Evolutionary conservation across 1,284 basidiomycete genomes (phyloP).

Genomic region (Porodaedalea pini): DNA sequence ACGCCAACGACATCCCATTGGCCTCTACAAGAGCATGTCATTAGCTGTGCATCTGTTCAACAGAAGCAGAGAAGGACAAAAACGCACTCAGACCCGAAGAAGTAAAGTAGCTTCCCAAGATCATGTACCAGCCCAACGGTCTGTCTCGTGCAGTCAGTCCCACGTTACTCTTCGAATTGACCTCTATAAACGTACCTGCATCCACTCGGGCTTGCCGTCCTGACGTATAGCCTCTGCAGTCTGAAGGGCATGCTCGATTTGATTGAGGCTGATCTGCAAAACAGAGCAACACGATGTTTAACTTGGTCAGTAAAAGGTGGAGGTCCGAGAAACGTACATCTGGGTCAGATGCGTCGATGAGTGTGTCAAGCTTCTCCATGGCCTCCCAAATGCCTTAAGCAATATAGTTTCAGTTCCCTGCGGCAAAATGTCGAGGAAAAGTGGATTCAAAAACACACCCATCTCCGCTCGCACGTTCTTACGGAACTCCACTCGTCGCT

Average conservation of each 20-base stretch:
- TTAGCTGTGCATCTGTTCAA: constrained; percentile 27
- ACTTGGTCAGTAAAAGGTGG: constrained; percentile 12
- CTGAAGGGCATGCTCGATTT: constrained; percentile 88
- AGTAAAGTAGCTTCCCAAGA: constrained; percentile 77
- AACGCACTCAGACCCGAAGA: constrained; percentile 64
- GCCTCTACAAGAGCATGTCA: constrained; percentile 35
- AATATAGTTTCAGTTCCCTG: background rate
- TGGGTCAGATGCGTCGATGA: constrained; percentile 86
- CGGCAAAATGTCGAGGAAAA: constrained; percentile 2
- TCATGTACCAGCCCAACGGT: constrained; percentile 86
- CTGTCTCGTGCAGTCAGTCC: constrained; percentile 23
- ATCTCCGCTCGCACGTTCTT: constrained; percentile 62
- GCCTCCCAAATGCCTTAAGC: constrained; percentile 73
- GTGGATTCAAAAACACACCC: constrained; percentile 33
- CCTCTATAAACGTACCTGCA: constrained; percentile 52
- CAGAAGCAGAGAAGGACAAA: constrained; percentile 28
- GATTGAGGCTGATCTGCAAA: constrained; percentile 65
- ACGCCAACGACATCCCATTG: constrained; percentile 92
- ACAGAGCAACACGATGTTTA: background rate
- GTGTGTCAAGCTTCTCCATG: constrained; percentile 84
- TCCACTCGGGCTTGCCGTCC: constrained; percentile 87
- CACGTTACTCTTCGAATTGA: constrained; percentile 23
- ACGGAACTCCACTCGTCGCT: constrained; percentile 69
- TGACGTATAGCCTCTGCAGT: constrained; percentile 88
- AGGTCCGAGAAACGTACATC: constrained; percentile 48